Percentiles rank a stretch among this genome's conserved stretches.
phyloP scores from a whole-genome alignment of 331 rosid genomes.

The Saraca asoca region DNA sequence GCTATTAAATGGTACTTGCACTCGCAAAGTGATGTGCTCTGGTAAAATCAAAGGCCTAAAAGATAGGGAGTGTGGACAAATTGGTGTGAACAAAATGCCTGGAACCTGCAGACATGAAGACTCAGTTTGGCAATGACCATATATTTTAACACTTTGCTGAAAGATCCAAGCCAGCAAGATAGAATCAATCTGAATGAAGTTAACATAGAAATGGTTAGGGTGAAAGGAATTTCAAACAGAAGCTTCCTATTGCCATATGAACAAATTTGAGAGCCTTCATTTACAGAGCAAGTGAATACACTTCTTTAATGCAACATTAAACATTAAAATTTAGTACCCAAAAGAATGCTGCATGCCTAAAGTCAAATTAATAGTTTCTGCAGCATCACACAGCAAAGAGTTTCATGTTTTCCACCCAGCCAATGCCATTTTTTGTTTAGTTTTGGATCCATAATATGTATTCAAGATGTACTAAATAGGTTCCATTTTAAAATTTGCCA shows the following conservation, averaged over 20 bases:
- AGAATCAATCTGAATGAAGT: conserved; percentile 3
- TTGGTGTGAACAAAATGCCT: conserved; percentile 90
- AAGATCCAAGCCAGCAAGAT: not conserved
- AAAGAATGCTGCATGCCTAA: not conserved
- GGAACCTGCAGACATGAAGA: conserved; percentile 72
- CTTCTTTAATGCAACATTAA: not conserved
- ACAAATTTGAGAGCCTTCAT: not conserved
- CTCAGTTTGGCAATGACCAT: conserved; percentile 5
- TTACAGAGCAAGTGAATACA: not conserved
- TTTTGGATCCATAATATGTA: not conserved
- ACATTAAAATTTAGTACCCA: not conserved
- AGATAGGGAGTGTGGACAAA: conserved; percentile 86
- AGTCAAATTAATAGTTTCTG: no score
- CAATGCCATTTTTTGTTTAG: no score
- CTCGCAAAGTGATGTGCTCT: conserved; percentile 75
- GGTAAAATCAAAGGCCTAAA: conserved; percentile 88
- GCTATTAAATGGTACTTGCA: conserved; percentile 87
- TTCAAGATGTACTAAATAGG: not conserved
- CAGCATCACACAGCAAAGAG: not conserved
- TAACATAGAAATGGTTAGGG: not conserved
- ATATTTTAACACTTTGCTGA: not conserved
- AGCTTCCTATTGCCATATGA: not conserved
- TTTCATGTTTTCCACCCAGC: not conserved
- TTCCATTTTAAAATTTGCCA: not conserved
- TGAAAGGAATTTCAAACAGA: not conserved